Conservation (phyloP, 2,329 filamentous ascomycete genomes). For the Xylaria sp. region DNA sequence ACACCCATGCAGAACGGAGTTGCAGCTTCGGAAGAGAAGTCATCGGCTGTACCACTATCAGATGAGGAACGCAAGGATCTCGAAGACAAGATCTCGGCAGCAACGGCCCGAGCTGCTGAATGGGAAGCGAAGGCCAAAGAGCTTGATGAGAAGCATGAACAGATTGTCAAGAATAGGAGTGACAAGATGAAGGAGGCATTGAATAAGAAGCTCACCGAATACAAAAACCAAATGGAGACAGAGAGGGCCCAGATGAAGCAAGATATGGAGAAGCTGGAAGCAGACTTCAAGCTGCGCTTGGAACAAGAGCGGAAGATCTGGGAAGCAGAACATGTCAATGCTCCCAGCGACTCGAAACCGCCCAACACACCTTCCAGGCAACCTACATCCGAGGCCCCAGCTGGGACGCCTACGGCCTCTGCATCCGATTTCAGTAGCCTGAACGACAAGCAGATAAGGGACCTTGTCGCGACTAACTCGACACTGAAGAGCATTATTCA, state of each 20-base stretch:
- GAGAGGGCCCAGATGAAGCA: slow-evolving; percentile 63
- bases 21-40: slow-evolving; percentile 24
- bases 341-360: slow-evolving; percentile 23
- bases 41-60: slow-evolving; percentile 42
- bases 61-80: slow-evolving; percentile 63
- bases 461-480: slow-evolving; percentile 58
- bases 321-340: slow-evolving; percentile 30
- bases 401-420: slow-evolving; percentile 37
- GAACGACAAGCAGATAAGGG: slow-evolving; percentile 58
- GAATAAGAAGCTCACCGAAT: slow-evolving; percentile 72
- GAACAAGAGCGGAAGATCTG: slow-evolving; percentile 37
- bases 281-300: slow-evolving; percentile 46
- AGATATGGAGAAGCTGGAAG: slow-evolving; percentile 64
- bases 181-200: slow-evolving; percentile 70
- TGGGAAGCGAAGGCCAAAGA: slow-evolving; percentile 66
- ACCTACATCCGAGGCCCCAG: slow-evolving; percentile 41
- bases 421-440: slow-evolving; percentile 51
- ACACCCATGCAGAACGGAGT: slow-evolving; percentile 36
- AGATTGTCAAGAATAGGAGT: slow-evolving; percentile 65
- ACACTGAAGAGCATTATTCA: slow-evolving; percentile 62
- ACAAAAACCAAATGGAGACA: slow-evolving; percentile 50
- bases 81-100: slow-evolving; percentile 62
- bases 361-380: slow-evolving; percentile 47
- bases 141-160: slow-evolving; percentile 64
- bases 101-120: slow-evolving; percentile 65